Percentiles rank a stretch among this genome's conserved stretches.
Conservation (phyloP, 2,329 filamentous ascomycete species). For the Xylaria sp. region DNA sequence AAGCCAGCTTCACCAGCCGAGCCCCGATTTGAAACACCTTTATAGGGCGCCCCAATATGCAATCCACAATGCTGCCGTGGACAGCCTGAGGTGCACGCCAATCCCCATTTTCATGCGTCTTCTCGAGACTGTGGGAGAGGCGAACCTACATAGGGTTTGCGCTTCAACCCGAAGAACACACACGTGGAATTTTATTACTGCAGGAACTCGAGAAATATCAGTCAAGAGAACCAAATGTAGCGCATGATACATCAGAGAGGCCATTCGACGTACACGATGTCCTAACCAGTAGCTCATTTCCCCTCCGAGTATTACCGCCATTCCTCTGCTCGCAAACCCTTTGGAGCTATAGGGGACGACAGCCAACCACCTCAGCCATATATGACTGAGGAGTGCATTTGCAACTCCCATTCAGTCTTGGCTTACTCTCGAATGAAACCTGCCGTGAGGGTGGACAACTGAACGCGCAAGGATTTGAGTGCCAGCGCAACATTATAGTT, state of each 20-base stretch:
- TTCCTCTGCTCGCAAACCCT: background rate
- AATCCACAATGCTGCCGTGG: constrained; percentile 1
- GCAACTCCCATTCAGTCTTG: constrained; percentile 5
- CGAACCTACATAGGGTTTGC: constrained; percentile 10
- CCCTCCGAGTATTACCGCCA: too few species aligned
- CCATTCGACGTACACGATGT: constrained; percentile 24
- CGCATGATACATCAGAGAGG: constrained; percentile 17
- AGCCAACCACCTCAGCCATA: constrained; percentile 19
- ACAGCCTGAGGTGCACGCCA: constrained; percentile 9
- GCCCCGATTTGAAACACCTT: constrained; percentile 17
- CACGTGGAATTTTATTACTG: background rate
- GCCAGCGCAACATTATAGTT: constrained; percentile 40
- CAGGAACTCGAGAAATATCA: background rate
- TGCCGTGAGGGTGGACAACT: constrained; percentile 12
- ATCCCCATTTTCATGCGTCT: constrained; percentile 9
- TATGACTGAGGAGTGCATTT: constrained; percentile 27
- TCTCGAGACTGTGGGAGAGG: constrained; percentile 7
- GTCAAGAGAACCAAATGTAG: background rate
- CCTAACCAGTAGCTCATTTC: background rate
- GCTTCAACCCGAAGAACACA: constrained; percentile 26
- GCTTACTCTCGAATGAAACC: constrained; percentile 1
- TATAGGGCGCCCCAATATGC: background rate
- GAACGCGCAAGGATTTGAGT: constrained; percentile 37
- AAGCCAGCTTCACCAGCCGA: constrained; percentile 29
- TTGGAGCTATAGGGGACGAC: constrained; percentile 2